Conservation (phyloP, 2,329 filamentous ascomycete species). For the Ceratocystis albifundus region DNA sequence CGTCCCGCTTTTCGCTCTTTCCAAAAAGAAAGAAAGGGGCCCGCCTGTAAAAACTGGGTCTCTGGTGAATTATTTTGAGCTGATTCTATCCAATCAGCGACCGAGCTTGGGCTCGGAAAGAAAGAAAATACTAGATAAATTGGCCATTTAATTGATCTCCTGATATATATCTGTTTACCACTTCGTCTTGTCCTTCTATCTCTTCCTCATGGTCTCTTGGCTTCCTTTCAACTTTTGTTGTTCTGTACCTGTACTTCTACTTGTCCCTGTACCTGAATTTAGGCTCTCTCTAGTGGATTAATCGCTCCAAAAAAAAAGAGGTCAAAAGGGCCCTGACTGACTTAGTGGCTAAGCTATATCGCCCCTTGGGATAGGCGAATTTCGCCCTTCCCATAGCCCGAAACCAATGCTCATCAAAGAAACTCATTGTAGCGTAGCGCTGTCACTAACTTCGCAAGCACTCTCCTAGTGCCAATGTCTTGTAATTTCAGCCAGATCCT, state of each 20-base stretch:
- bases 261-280: conserved; percentile 8
- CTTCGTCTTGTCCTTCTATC: not conserved
- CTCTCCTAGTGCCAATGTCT: conserved; percentile 7
- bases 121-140: not conserved
- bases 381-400: not conserved
- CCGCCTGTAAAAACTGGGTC: conserved; percentile 16
- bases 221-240: not conserved
- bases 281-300: not conserved
- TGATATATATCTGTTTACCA: not conserved
- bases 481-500: conserved; percentile 4
- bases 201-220: not conserved
- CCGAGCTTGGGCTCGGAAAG: not conserved
- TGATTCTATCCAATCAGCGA: conserved; percentile 10
- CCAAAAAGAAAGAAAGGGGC: not conserved
- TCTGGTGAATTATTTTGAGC: not conserved
- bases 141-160: not conserved
- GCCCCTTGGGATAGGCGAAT: not conserved
- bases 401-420: not conserved
- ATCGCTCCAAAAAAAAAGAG: not conserved
- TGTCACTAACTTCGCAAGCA: not conserved
- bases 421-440: not conserved
- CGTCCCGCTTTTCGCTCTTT: not conserved
- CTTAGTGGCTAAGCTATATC: not conserved
- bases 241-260: conserved; percentile 1
- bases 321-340: not conserved